Conservation (phyloP, 176 grass and related monocot species). For the Pharus latifolius region DNA sequence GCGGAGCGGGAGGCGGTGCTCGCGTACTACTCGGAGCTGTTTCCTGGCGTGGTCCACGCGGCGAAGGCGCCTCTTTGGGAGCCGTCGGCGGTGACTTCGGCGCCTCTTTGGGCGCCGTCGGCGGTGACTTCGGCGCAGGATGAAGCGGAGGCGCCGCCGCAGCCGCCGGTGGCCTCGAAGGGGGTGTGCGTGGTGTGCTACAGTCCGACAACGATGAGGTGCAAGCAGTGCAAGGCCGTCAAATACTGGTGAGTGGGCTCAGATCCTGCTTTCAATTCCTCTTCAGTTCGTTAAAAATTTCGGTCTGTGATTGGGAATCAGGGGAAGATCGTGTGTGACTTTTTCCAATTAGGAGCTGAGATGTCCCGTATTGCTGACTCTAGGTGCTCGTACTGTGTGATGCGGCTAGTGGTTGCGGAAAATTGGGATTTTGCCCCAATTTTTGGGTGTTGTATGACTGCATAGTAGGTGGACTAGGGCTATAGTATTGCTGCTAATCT, state of each 20-base stretch:
- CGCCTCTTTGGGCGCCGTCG: background rate
- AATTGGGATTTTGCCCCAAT: background rate
- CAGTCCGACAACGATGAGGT: constrained; percentile 60
- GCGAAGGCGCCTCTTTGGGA: constrained; percentile 14
- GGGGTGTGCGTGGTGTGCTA: constrained; percentile 67
- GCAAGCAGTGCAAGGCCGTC: constrained; percentile 86
- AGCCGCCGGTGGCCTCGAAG: background rate
- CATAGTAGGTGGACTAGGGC: background rate
- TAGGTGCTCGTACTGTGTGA: background rate
- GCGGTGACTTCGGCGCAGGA: no score
- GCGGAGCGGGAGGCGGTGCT: constrained; percentile 52
- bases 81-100: background rate
- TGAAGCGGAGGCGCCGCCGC: background rate
- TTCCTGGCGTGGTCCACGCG: constrained; percentile 25
- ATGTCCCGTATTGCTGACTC: constrained; percentile 11
- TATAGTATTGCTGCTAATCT: background rate
- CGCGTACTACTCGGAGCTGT: constrained; percentile 31
- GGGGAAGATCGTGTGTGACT: background rate
- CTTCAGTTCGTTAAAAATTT: constrained; percentile 7
- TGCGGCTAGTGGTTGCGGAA: background rate
- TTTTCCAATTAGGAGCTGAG: background rate
- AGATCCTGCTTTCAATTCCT: background rate
- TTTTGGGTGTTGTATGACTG: background rate
- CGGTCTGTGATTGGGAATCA: background rate
- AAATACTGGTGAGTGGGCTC: constrained; percentile 75